phyloP scores from a whole-genome alignment of 2,329 filamentous ascomycete genomes.

The Ophioceras dolichostomum region DNA sequence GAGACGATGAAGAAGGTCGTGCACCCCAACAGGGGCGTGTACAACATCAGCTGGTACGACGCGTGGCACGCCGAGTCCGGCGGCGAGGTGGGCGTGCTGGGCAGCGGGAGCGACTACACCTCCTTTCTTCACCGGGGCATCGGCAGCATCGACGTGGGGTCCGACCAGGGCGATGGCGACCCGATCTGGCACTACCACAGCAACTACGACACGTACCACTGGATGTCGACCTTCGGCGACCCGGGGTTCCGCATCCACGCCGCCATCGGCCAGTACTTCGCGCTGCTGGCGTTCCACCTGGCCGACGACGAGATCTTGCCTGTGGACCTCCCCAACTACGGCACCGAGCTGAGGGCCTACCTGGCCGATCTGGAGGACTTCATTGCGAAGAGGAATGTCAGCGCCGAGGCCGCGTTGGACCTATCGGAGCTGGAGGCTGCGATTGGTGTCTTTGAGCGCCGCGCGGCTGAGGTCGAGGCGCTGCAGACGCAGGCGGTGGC shows the following conservation, averaged over 20 bases:
- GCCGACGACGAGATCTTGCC: conserved; percentile 23
- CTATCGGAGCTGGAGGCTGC: conserved; percentile 22
- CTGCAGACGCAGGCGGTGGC: conserved; percentile 4
- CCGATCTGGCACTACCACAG: conserved; percentile 63
- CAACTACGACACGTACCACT: conserved; percentile 75
- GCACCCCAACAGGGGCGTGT: conserved; percentile 45
- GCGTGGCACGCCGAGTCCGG: conserved; percentile 22
- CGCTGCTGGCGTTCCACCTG: conserved; percentile 25
- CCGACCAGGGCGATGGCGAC: conserved; percentile 23
- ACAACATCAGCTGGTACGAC: conserved; percentile 25
- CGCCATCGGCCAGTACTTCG: conserved; percentile 36
- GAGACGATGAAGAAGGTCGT: conserved; percentile 48
- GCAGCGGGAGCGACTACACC: conserved; percentile 56
- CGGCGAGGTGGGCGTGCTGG: conserved; percentile 37
- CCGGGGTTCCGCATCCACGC: conserved; percentile 47
- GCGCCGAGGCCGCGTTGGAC: conserved; percentile 22
- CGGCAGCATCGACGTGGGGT: conserved; percentile 42
- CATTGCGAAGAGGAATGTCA: conserved; percentile 16
- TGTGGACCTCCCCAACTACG: conserved; percentile 27
- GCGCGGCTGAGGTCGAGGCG: conserved; percentile 2
- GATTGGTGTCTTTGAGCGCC: conserved; percentile 13
- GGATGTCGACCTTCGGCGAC: conserved; percentile 75
- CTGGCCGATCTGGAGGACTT: conserved; percentile 22
- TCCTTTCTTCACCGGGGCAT: conserved; percentile 52
- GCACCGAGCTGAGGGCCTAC: conserved; percentile 23